Evolutionary conservation across 116 monocot genomes (phyloP).

Genomic region (Iris pallida): DNA sequence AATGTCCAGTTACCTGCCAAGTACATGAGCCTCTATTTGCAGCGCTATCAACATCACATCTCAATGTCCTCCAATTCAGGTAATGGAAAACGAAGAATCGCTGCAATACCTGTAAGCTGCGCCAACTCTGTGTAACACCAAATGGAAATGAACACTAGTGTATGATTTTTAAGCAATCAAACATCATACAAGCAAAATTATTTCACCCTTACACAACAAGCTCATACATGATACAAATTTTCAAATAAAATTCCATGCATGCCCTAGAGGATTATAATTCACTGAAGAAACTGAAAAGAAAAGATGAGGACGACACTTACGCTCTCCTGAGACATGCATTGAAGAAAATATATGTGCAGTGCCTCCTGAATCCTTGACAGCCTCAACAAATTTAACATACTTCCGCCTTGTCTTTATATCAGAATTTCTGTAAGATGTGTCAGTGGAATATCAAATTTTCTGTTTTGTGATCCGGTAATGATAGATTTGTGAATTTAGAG

Average conservation of each 20-base stretch:
- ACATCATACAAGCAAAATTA: too few species aligned
- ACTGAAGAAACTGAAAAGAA: not conserved
- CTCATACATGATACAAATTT: too few species aligned
- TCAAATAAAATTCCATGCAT: too few species aligned
- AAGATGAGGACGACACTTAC: constrained; percentile 37
- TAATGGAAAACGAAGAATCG: constrained; percentile 84
- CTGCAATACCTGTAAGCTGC: constrained; percentile 85
- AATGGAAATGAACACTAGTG: not conserved
- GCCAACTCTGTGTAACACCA: constrained; percentile 55
- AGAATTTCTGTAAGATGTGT: constrained; percentile 44
- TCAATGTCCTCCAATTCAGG: constrained; percentile 95
- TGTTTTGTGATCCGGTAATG: not conserved
- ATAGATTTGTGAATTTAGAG: not conserved
- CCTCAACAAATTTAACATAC: constrained; percentile 81
- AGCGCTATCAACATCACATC: constrained; percentile 34
- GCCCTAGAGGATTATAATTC: not conserved
- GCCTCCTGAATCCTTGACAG: constrained; percentile 77
- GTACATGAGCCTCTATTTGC: not conserved
- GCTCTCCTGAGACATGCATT: constrained; percentile 92
- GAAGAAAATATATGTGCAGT: constrained; percentile 78
- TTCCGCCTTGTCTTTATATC: constrained; percentile 60
- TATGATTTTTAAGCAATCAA: too few species aligned
- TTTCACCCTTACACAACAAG: too few species aligned
- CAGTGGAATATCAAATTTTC: not conserved
- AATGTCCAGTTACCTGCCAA: too few species aligned